Evolutionary conservation across 2,329 filamentous ascomycete species (phyloP).

Genomic region (Pyrenochaeta sp.): DNA sequence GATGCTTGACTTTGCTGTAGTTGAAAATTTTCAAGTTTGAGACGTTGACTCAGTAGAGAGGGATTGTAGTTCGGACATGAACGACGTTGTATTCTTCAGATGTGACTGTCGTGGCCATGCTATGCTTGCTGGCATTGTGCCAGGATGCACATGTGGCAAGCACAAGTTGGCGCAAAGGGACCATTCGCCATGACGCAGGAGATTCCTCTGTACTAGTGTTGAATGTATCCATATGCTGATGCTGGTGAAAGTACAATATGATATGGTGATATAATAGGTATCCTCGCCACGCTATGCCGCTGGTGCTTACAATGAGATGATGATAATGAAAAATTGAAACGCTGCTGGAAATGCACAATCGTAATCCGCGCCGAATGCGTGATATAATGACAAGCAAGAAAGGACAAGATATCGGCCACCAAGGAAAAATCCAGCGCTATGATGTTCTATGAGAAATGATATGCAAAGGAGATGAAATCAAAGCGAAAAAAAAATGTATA

Average conservation of each 20-base stretch:
- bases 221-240: constrained; percentile 19
- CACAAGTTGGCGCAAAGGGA: not conserved
- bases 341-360: constrained; percentile 35
- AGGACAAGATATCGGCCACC: constrained; percentile 26
- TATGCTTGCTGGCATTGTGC: constrained; percentile 15
- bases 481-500: constrained; percentile 27
- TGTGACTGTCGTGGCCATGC: constrained; percentile 7
- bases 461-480: constrained; percentile 28
- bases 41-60: constrained; percentile 18
- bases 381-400: constrained; percentile 29
- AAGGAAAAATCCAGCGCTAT: constrained; percentile 37
- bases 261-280: constrained; percentile 21
- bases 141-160: constrained; percentile 19
- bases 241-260: constrained; percentile 19
- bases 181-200: constrained; percentile 25
- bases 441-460: constrained; percentile 31
- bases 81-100: constrained; percentile 20
- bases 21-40: constrained; percentile 19
- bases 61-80: constrained; percentile 20
- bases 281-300: constrained; percentile 36
- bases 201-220: constrained; percentile 20
- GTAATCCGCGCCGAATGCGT: constrained; percentile 27
- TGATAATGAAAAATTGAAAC: constrained; percentile 16
- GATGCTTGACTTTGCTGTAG: constrained; percentile 25
- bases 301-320: constrained; percentile 17